Evolutionary conservation across 2,329 filamentous ascomycete species (phyloP), one percentile per base, ranked within the genome.

Genomic region (Aspergillus fructus): DNA sequence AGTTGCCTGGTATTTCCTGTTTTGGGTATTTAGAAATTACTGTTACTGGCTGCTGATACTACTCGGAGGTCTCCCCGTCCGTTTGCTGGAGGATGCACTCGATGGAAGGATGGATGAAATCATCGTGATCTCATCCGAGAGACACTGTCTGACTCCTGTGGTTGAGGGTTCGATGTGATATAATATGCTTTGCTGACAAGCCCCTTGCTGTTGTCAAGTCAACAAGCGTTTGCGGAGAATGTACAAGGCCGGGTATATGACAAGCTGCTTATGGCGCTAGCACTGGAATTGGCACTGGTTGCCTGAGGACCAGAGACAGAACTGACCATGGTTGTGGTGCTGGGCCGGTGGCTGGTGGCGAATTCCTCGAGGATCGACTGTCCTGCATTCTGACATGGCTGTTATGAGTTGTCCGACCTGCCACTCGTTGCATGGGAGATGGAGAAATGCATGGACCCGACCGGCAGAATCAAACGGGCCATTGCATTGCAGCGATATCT

Each of bases 101-200:
- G 11, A 17, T n/a, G 24, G 12, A 33, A 13, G 24, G 12, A n/a
- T 9, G 24, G 15, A 30, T 40, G 51, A 8, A 34, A 30, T 53
- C 42, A 53, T 48, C n/a, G 24, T 54, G 52, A 54, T 40, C 13
- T 54, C 42, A 54, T 21, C 33, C 24, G 43, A 47, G 51, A 46
- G 13, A 34, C 30, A 7, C 19, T 24, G 24, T n/a, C 11, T n/a
- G 13, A 37, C 11, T 30, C 42, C 9, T 30, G 27, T 11, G 8
- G 27, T 46, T 4, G 17, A 34, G 45, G 33, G 24, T 34, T 27
- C 19, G 24, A 48, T 48, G n/a, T 17, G 24, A 34, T 48, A 48
- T 33, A 17, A 48, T 48, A 34, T 19, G 45, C 13, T 15, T 8
- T n/a, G 15, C 23, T 51, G 49, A 49, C 12, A 48, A 24, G 42